Base-by-base conservation (phyloP, 164 flowering plant genomes). In the Umbellularia californica region DNA sequence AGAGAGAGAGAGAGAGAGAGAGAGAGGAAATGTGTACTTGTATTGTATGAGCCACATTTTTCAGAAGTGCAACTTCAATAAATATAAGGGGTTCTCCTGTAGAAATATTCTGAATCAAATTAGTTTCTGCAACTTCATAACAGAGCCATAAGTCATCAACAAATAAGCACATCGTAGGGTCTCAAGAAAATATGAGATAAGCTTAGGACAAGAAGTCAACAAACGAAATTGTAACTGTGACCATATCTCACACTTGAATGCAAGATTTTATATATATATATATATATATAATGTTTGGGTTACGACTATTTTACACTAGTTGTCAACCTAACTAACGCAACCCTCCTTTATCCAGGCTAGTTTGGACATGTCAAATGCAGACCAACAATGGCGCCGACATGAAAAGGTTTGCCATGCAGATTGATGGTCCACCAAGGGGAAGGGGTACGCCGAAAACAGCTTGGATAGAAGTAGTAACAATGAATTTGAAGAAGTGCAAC, bases 81-180 rank as follows among this genome's bases (percentile, higher is more conserved):
- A 95, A 95, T 74, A 95, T 89, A 70, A 93, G 88, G 2, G 98
- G 98, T 81, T 95, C 97, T 74, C 97, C 97, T 95, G 84, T 68
- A 84, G 76, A 65, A 76, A 77, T 72, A 62, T 58, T 58, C 15
- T 23, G 14, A 17, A 72, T 5, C 19, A 33, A 13, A 72, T 62
- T 28, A 72, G 25, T 19, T 72, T 41, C 60, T 58, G 63, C 6
- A 30, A 13, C 22, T 67, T 67, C 7, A 15, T 30, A 12, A 19
- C 19, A 30, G 19, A 67, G 14, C 2, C 6, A 30, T 25, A 67
- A 67, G 17, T 17, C 47, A 30, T 33, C 35, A 67, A 67, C 24
- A 20, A 30, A 66, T 30, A 28, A 14, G 20, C n/a, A 55, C 47
- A 55, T 15, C 5, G 17, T 14, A 55, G 60, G 13, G 6, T 15